phyloP scores from a whole-genome alignment of 768 basidiomycete genomes.

The Kockovaella imperatae region DNA sequence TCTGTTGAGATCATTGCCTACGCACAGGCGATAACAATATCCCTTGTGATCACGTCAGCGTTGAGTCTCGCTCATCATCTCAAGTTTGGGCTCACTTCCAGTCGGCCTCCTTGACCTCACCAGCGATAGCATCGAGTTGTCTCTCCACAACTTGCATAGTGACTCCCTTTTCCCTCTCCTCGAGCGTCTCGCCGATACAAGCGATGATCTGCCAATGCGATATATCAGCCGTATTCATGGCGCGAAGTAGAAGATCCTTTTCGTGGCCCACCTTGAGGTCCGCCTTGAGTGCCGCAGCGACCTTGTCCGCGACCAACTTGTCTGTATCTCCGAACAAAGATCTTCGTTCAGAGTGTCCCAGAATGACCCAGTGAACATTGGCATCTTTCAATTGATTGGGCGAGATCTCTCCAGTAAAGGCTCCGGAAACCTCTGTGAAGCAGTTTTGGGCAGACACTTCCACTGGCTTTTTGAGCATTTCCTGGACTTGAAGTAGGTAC shows the following conservation, averaged over 20 bases:
- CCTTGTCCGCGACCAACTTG: constrained; percentile 74
- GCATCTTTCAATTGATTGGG: constrained; percentile 77
- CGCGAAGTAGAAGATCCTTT: no score
- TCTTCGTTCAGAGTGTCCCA: constrained; percentile 96
- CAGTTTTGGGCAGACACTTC: constrained; percentile 86
- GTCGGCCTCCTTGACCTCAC: constrained; percentile 54
- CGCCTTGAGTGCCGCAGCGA: constrained; percentile 66
- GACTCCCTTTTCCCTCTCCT: constrained; percentile 69
- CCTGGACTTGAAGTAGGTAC: constrained; percentile 70
- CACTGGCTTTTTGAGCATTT: constrained; percentile 58
- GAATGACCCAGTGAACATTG: constrained; percentile 81
- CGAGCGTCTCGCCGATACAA: constrained; percentile 90
- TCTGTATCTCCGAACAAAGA: constrained; percentile 85
- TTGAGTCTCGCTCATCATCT: constrained; percentile 4
- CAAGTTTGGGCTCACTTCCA: constrained; percentile 62
- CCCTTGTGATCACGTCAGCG: constrained; percentile 48
- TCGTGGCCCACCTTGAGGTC: constrained; percentile 70
- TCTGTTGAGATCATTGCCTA: constrained; percentile 52
- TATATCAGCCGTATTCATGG: no score
- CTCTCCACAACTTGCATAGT: constrained; percentile 72
- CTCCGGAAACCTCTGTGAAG: constrained; percentile 73
- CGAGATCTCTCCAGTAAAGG: constrained; percentile 95
- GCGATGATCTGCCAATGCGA: no score
- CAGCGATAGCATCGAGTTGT: constrained; percentile 60
- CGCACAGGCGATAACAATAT: constrained; percentile 76